A percentile compares a stretch with the other conserved stretches of the same genome.
phyloP scores from a whole-genome alignment of 2,329 filamentous ascomycete species.

The Nigrospora oryzae region DNA sequence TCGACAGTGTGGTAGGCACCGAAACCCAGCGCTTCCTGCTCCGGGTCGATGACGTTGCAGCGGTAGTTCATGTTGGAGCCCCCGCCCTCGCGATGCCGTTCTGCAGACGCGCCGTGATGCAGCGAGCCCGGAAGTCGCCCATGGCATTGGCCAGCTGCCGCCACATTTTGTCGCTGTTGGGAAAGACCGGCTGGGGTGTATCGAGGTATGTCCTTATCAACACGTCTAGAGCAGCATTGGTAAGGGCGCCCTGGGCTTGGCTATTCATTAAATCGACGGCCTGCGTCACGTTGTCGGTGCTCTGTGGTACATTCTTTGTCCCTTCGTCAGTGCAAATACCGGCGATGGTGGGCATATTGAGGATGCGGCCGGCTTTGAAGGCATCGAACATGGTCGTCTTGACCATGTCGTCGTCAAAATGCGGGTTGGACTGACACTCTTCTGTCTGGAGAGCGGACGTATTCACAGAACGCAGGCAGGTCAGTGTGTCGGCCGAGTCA shows the following conservation, averaged over 20 bases:
- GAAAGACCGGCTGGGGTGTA: constrained; percentile 26
- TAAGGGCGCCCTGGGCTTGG: constrained; percentile 37
- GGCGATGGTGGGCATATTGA: constrained; percentile 40
- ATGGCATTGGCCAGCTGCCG: constrained; percentile 11
- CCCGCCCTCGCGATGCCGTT: constrained; percentile 16
- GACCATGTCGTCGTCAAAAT: constrained; percentile 40
- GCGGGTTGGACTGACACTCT: constrained; percentile 21
- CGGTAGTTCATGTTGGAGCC: constrained; percentile 54
- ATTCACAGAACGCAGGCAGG: constrained; percentile 32
- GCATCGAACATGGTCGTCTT: constrained; percentile 34
- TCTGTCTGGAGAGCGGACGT: constrained; percentile 13
- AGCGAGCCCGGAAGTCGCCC: constrained; percentile 53
- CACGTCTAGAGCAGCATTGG: constrained; percentile 19
- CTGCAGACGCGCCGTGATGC: constrained; percentile 26
- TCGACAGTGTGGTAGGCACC: constrained; percentile 61
- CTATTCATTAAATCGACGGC: constrained; percentile 29
- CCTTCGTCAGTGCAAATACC: constrained; percentile 54
- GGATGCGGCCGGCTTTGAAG: constrained; percentile 34
- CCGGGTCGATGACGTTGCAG: constrained; percentile 53
- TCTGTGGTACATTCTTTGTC: constrained; percentile 41
- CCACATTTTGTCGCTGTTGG: constrained; percentile 3
- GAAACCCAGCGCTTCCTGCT: constrained; percentile 36
- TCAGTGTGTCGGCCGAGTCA: constrained; percentile 20
- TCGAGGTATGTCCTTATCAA: constrained; percentile 28
- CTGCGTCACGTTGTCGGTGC: constrained; percentile 33